These are phyloP conservation scores for Volvox carteri DNA, from an alignment of 163 green algal species.

Conservation along the genomic window DNA sequence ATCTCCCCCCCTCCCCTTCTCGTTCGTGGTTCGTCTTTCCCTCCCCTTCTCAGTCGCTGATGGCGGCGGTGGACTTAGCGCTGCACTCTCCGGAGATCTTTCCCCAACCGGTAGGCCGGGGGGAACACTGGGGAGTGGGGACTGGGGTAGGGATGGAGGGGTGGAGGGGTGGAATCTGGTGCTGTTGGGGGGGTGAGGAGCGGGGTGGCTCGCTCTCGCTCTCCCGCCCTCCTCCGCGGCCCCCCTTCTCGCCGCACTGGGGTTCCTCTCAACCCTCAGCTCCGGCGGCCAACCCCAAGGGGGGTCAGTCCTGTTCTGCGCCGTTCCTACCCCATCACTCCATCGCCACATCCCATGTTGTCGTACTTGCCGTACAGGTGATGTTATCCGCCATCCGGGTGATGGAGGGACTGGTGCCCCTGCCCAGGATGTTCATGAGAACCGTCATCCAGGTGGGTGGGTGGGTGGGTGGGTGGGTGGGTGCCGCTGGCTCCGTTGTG, in stretches of 20 bases:
- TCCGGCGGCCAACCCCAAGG: too few relatives aligned
- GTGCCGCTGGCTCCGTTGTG: too few relatives aligned
- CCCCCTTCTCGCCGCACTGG: too few relatives aligned
- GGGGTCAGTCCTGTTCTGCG: neutral
- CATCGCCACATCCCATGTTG: neutral
- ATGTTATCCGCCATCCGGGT: conserved; percentile 43
- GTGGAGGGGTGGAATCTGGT: neutral
- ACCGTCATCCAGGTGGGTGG: conserved; percentile 77
- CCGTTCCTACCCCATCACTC: neutral
- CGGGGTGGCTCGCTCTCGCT: too few relatives aligned
- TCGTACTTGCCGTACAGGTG: conserved; percentile 7
- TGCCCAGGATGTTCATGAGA: conserved; percentile 89
- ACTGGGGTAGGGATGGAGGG: neutral
- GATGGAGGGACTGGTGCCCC: conserved; percentile 65
- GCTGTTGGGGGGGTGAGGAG: neutral
- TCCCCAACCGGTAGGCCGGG: conserved; percentile 54
- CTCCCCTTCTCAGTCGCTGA: conserved; percentile 46
- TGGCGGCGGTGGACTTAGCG: conserved; percentile 63
- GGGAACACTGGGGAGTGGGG: neutral
- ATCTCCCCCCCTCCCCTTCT: neutral
- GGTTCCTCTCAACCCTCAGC: too few relatives aligned
- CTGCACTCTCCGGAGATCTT: conserved; percentile 73
- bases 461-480: neutral
- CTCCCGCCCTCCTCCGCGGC: too few relatives aligned
- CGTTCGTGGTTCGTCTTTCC: neutral